Evolutionary conservation across 208 protist species (phyloP).

Genomic region (Herpetomonas samuelpessoai): DNA sequence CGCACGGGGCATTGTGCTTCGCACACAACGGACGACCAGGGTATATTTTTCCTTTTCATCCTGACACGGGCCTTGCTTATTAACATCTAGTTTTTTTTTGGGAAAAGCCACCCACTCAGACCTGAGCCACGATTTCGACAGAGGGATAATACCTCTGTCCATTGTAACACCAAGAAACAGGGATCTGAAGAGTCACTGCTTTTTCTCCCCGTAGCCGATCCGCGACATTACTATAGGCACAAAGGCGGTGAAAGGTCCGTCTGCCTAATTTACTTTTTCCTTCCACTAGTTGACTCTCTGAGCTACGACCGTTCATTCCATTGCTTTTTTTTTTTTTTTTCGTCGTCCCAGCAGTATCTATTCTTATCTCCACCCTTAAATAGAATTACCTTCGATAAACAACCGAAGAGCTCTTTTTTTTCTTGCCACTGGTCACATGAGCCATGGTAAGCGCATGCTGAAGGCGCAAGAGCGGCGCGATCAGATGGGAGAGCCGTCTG

Average conservation of each 20-base stretch:
- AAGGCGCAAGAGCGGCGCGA: conserved; percentile 41
- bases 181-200: background rate
- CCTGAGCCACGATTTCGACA: background rate
- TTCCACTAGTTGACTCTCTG: background rate
- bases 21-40: too few species aligned
- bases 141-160: too few species aligned
- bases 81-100: background rate
- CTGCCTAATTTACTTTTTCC: background rate
- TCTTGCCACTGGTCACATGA: conserved; percentile 19
- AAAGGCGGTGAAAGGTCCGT: too few species aligned
- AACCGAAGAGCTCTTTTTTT: too few species aligned
- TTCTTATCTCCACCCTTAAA: background rate
- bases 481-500: conserved; percentile 17
- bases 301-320: background rate
- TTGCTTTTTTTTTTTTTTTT: too few species aligned
- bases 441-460: conserved; percentile 45
- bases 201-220: background rate
- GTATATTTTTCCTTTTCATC: too few species aligned
- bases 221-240: too few species aligned
- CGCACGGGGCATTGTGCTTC: too few species aligned
- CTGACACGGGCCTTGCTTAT: too few species aligned
- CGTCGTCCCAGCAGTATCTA: background rate
- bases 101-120: background rate
- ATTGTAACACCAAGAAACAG: too few species aligned
- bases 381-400: background rate